Evolutionary conservation across 305 asterid species (phyloP).

Genomic region (Fraxinus greggii): DNA sequence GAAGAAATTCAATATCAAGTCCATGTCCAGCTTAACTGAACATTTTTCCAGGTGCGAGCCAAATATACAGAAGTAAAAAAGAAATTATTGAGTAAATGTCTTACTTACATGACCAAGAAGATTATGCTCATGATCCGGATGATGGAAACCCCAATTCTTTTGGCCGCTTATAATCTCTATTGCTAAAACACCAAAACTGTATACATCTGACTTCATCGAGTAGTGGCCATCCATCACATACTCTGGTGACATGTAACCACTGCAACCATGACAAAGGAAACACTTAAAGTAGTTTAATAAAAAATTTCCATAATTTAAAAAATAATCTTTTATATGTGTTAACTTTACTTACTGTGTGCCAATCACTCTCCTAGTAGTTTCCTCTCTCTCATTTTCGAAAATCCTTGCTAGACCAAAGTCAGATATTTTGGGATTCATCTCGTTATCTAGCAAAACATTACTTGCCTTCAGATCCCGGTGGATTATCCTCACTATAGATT

Average conservation of each 20-base stretch:
- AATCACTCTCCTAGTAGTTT: neutral
- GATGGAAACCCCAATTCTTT: constrained; percentile 51
- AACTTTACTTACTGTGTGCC: neutral
- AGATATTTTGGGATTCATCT: constrained; percentile 47
- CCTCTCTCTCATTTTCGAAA: neutral
- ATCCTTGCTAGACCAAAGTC: constrained; percentile 27
- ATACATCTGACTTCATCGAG: constrained; percentile 58
- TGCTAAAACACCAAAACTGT: constrained; percentile 53
- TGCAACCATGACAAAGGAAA: constrained; percentile 12
- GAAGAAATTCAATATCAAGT: neutral
- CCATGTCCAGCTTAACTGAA: neutral
- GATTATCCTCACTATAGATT: constrained; percentile 43
- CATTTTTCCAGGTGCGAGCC: neutral
- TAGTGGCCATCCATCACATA: constrained; percentile 46
- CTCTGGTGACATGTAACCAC: constrained; percentile 73
- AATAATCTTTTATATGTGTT: neutral
- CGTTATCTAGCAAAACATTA: constrained; percentile 43
- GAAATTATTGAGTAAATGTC: neutral
- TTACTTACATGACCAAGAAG: constrained; percentile 62
- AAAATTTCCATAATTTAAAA: neutral
- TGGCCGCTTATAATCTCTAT: constrained; percentile 50
- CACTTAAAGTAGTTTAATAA: neutral
- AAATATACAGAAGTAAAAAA: neutral
- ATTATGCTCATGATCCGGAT: constrained; percentile 54
- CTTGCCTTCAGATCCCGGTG: constrained; percentile 56